Evolutionary conservation across 1,284 basidiomycete genomes (phyloP).

Genomic region (Puccinia novopanici): DNA sequence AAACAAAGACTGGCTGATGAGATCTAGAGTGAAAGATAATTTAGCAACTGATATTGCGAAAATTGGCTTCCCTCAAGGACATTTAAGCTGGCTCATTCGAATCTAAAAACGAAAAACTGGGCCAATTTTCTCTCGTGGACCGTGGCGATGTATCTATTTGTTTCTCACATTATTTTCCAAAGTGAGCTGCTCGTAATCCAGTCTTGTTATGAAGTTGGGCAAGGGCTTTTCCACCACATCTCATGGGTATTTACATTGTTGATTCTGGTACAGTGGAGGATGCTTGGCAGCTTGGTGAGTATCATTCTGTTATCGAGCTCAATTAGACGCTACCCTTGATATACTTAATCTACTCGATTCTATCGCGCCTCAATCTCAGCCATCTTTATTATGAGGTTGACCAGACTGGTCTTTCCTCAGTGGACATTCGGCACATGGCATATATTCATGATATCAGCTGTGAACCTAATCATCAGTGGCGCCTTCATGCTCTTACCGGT

Average conservation of each 20-base stretch:
- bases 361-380: not conserved
- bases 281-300: conserved; percentile 34
- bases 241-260: not conserved
- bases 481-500: conserved; percentile 21
- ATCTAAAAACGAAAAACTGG: conserved; percentile 35
- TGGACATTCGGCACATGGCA: conserved; percentile 8
- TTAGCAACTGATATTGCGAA: not conserved
- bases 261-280: conserved; percentile 21
- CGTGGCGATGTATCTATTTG: conserved; percentile 40
- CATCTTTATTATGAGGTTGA: conserved; percentile 1
- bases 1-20: not conserved
- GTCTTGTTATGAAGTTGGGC: not conserved
- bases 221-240: not conserved
- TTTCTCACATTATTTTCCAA: conserved; percentile 46
- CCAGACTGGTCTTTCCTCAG: conserved; percentile 12
- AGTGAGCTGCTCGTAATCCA: conserved; percentile 3
- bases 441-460: conserved; percentile 13
- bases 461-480: conserved; percentile 29
- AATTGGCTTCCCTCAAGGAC: conserved; percentile 12
- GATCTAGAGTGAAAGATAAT: not conserved
- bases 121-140: conserved; percentile 45
- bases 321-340: not conserved
- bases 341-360: not conserved
- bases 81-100: conserved; percentile 46
- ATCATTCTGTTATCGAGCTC: not conserved